phyloP scores from a whole-genome alignment of 192 early-diverging fungal species.

The Podila verticillata region DNA sequence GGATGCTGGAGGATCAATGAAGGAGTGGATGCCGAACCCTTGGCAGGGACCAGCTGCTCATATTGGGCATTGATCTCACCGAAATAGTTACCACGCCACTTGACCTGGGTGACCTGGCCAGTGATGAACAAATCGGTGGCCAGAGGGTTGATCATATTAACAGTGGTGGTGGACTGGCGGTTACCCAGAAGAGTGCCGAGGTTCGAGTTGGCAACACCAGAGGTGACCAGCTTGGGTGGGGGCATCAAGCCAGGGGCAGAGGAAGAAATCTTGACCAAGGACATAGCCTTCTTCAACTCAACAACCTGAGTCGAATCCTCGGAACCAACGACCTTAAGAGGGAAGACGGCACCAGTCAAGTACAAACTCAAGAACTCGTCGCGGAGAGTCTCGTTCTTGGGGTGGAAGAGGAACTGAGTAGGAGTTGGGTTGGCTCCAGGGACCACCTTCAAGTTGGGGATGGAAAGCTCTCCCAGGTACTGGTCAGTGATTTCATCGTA shows the following conservation, averaged over 20 bases:
- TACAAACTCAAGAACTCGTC: conserved; percentile 40
- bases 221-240: conserved; percentile 21
- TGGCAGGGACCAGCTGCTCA: conserved; percentile 23
- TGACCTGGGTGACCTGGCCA: conserved; percentile 31
- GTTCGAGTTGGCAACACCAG: conserved; percentile 28
- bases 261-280: conserved; percentile 17
- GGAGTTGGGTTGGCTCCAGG: conserved; percentile 38
- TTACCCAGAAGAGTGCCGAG: conserved; percentile 25
- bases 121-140: conserved; percentile 26
- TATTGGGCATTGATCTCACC: conserved; percentile 29
- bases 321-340: conserved; percentile 39
- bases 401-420: conserved; percentile 45
- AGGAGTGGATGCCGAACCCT: conserved; percentile 16
- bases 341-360: conserved; percentile 18
- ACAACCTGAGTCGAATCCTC: conserved; percentile 25
- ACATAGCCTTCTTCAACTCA: conserved; percentile 40
- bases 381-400: conserved; percentile 36
- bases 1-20: conserved; percentile 33
- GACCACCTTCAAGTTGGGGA: conserved; percentile 36
- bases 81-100: conserved; percentile 39
- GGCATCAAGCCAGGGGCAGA: conserved; percentile 28
- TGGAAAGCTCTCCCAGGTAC: conserved; percentile 37
- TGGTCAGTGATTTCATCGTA: conserved; percentile 39
- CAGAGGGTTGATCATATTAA: conserved; percentile 43
- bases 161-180: conserved; percentile 21